phyloP scores from a whole-genome alignment of 176 grass and related monocot genomes.

The Phragmites australis region DNA sequence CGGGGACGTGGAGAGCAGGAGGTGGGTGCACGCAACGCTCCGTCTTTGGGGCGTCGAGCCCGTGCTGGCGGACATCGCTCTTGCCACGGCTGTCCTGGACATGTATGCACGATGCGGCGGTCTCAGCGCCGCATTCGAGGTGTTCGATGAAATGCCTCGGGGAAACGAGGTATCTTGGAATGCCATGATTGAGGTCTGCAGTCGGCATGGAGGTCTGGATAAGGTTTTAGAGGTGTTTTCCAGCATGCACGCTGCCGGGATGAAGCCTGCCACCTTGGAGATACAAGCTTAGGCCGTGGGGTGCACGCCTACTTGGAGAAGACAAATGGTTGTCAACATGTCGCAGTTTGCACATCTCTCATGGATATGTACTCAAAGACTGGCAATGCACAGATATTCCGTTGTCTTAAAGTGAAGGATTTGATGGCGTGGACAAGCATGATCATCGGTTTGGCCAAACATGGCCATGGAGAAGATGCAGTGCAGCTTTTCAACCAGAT shows the following conservation, averaged over 20 bases:
- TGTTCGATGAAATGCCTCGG: slow-evolving; percentile 24
- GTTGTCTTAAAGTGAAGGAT: slow-evolving; percentile 31
- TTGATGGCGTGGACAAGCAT: slow-evolving; percentile 48
- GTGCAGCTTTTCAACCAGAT: slow-evolving; percentile 48
- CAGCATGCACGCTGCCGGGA: slow-evolving; percentile 14
- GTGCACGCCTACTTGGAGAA: slow-evolving; percentile 47
- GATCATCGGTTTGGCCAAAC: slow-evolving; percentile 43
- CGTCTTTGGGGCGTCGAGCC: slow-evolving; percentile 12
- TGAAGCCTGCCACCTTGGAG: slow-evolving; percentile 13
- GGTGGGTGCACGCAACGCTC: slow-evolving; percentile 30
- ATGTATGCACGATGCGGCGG: slow-evolving; percentile 22
- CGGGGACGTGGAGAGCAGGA: slow-evolving; percentile 41
- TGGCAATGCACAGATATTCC: slow-evolving; percentile 39
- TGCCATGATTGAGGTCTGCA: slow-evolving; percentile 41
- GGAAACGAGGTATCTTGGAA: slow-evolving; percentile 49
- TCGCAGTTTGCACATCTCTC: slow-evolving; percentile 41
- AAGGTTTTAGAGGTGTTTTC: slow-evolving; percentile 35
- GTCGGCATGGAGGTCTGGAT: background rate
- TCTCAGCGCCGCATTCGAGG: background rate
- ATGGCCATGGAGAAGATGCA: slow-evolving; percentile 39
- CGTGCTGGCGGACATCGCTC: slow-evolving; percentile 22
- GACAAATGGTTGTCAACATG: slow-evolving; percentile 35
- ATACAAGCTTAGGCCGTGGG: slow-evolving; percentile 12
- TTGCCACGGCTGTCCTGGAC: slow-evolving; percentile 18
- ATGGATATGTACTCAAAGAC: slow-evolving; percentile 48